Evolutionary conservation across 176 grass and related monocot species (phyloP).

Genomic region (Aegilops longissima): DNA sequence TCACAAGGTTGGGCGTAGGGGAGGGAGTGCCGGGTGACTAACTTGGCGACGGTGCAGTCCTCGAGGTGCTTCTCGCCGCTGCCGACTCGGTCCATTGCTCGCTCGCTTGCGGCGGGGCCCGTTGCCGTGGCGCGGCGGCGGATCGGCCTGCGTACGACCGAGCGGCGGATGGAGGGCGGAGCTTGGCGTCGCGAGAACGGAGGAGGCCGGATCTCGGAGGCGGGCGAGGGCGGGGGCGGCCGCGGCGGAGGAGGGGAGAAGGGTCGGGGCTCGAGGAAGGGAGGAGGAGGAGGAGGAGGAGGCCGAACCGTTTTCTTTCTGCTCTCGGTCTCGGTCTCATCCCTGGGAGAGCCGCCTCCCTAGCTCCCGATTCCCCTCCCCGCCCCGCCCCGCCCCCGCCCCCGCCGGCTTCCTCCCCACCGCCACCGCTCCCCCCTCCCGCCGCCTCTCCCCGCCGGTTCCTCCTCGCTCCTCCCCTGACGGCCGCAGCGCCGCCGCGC

Average conservation of each 20-base stretch:
- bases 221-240: too few species aligned
- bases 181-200: not conserved
- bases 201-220: not conserved
- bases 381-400: not conserved
- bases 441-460: not conserved
- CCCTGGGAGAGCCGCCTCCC: not conserved
- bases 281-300: not conserved
- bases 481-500: not conserved
- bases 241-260: too few species aligned
- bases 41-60: conserved; percentile 94
- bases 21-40: conserved; percentile 19
- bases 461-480: not conserved
- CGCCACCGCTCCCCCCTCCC: too few species aligned
- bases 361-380: not conserved
- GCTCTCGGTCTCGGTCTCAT: not conserved
- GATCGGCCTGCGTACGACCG: not conserved
- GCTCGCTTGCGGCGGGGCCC: not conserved
- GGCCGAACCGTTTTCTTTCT: not conserved
- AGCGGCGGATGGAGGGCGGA: not conserved
- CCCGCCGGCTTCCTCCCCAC: not conserved
- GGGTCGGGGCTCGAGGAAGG: not conserved
- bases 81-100: conserved; percentile 48
- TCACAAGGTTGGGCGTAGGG: not conserved
- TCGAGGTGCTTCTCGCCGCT: conserved; percentile 88
- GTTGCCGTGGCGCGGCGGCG: not conserved